These are phyloP conservation scores for Starmera dryadoides DNA, from an alignment of 805 yeast genomes.

Conservation along the genomic window DNA sequence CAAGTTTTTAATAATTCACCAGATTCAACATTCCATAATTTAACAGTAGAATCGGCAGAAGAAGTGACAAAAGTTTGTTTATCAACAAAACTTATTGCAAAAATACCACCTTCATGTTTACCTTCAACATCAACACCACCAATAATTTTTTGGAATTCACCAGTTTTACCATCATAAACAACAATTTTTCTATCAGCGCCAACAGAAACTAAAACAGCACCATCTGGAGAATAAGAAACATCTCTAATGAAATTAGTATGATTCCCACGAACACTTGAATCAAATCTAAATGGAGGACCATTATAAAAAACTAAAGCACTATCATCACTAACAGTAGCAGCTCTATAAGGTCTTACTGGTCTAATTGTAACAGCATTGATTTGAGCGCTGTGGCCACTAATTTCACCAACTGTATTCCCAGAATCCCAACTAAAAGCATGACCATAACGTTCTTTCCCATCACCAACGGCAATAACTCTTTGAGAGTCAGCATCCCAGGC, in stretches of 20 bases:
- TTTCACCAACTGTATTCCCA: slow-evolving; percentile 95
- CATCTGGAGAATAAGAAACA: slow-evolving; percentile 78
- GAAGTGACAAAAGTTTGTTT: slow-evolving; percentile 65
- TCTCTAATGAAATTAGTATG: slow-evolving; percentile 78
- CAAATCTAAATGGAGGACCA: slow-evolving; percentile 93
- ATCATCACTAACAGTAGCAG: slow-evolving; percentile 90
- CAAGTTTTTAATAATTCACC: slow-evolving; percentile 43
- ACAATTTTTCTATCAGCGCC: slow-evolving; percentile 79
- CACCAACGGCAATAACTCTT: slow-evolving; percentile 89
- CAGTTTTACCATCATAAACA: slow-evolving; percentile 82
- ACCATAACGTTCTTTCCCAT: slow-evolving; percentile 87
- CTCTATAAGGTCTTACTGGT: slow-evolving; percentile 81
- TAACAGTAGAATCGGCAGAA: slow-evolving; percentile 75
- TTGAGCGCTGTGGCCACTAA: slow-evolving; percentile 82
- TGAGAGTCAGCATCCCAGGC: slow-evolving; percentile 90
- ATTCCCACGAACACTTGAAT: slow-evolving; percentile 59
- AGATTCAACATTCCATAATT: slow-evolving; percentile 49
- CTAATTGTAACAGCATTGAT: slow-evolving; percentile 81
- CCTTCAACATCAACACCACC: slow-evolving; percentile 25
- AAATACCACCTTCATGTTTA: slow-evolving; percentile 74
- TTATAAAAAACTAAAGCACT: slow-evolving; percentile 73
- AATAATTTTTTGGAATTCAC: slow-evolving; percentile 54
- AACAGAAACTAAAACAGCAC: slow-evolving; percentile 65
- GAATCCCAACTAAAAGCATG: slow-evolving; percentile 91
- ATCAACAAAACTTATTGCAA: slow-evolving; percentile 62